Evolutionary conservation across 257 asterid genomes (phyloP).

Genomic region (Oldenlandia corymbosa): DNA sequence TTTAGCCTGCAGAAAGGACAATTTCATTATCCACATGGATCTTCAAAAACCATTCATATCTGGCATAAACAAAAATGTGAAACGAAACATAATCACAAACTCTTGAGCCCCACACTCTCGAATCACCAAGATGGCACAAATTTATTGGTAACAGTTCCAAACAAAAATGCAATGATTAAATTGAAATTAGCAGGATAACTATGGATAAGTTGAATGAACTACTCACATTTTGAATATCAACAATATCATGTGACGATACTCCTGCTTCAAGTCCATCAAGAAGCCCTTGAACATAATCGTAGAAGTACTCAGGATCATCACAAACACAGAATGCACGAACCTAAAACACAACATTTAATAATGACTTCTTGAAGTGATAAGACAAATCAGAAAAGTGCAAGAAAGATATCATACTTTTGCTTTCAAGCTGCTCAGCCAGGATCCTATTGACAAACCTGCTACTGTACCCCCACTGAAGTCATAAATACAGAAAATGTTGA

Average conservation of each 20-base stretch:
- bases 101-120: no score
- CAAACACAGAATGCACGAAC: slow-evolving; percentile 82
- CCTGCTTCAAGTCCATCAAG: slow-evolving; percentile 80
- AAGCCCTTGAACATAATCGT: slow-evolving; percentile 63
- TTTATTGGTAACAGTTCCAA: no score
- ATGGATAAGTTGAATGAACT: neutral
- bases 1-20: slow-evolving; percentile 59
- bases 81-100: no score
- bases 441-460: slow-evolving; percentile 82
- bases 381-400: slow-evolving; percentile 7
- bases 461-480: slow-evolving; percentile 88
- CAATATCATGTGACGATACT: slow-evolving; percentile 69
- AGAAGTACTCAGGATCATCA: slow-evolving; percentile 89
- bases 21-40: neutral
- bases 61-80: no score
- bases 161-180: neutral
- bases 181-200: neutral
- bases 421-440: slow-evolving; percentile 62
- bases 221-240: slow-evolving; percentile 68
- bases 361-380: slow-evolving; percentile 1
- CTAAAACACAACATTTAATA: slow-evolving; percentile 27
- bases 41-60: neutral
- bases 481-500: slow-evolving; percentile 13
- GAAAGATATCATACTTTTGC: slow-evolving; percentile 49
- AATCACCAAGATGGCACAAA: no score